phyloP scores from a whole-genome alignment of 495 filamentous ascomycete genomes.

The Aspergillus sclerotioniger region DNA sequence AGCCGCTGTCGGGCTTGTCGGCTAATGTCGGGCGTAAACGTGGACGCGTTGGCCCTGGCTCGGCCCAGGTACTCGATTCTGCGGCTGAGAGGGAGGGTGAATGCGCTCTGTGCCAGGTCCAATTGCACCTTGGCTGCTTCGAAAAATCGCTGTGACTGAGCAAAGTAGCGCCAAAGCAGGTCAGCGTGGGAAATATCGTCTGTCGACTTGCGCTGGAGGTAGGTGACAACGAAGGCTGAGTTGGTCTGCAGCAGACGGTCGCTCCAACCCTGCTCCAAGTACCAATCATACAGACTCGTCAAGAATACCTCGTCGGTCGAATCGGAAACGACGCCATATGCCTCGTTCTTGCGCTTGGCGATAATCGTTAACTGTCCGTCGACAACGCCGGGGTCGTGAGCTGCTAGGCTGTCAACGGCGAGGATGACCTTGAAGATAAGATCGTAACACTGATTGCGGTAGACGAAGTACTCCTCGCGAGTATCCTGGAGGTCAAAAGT shows the following conservation, averaged over 20 bases:
- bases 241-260: slow-evolving; percentile 81
- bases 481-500: slow-evolving; percentile 52
- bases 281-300: slow-evolving; percentile 96
- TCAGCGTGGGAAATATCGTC: slow-evolving; percentile 75
- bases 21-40: slow-evolving; percentile 65
- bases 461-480: slow-evolving; percentile 61
- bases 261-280: slow-evolving; percentile 74
- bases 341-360: slow-evolving; percentile 77
- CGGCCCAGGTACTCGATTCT: slow-evolving; percentile 86
- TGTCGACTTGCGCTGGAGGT: slow-evolving; percentile 69
- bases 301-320: slow-evolving; percentile 91
- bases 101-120: slow-evolving; percentile 76
- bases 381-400: slow-evolving; percentile 61
- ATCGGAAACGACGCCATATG: slow-evolving; percentile 79
- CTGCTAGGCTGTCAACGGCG: slow-evolving; percentile 68
- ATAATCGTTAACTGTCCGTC: slow-evolving; percentile 75
- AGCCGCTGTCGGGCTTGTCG: slow-evolving; percentile 75
- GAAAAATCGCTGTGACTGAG: slow-evolving; percentile 72
- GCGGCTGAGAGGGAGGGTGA: slow-evolving; percentile 68
- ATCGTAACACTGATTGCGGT: slow-evolving; percentile 76
- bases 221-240: slow-evolving; percentile 82
- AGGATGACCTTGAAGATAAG: slow-evolving; percentile 75
- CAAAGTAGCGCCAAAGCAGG: slow-evolving; percentile 88
- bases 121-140: slow-evolving; percentile 84
- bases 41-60: slow-evolving; percentile 83